These are phyloP conservation scores for Lactuca saligna DNA, from an alignment of 129 eudicot species.

Conservation along the genomic window DNA sequence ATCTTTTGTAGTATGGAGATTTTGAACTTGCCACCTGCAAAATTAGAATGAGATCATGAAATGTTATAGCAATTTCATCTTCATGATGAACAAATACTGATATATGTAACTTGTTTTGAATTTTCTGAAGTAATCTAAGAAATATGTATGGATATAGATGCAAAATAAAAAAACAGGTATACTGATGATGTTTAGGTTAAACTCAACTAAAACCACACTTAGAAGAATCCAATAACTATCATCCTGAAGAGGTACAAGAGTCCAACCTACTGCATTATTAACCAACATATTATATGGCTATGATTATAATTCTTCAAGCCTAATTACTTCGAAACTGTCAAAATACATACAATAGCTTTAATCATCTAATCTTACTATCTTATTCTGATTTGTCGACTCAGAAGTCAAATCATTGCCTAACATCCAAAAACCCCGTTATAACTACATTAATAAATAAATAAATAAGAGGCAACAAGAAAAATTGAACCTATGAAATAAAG, in stretches of 20 bases:
- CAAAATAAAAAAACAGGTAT: too few species aligned
- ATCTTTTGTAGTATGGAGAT: constrained; percentile 22
- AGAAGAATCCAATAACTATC: not conserved
- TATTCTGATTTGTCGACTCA: too few species aligned
- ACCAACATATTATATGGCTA: too few species aligned
- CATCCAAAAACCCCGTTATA: constrained; percentile 2
- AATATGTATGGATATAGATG: too few species aligned
- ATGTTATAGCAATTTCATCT: not conserved
- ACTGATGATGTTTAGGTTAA: not conserved
- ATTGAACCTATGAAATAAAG: not conserved
- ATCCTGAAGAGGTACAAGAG: too few species aligned
- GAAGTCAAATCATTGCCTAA: too few species aligned
- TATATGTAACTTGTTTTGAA: not conserved
- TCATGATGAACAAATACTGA: not conserved
- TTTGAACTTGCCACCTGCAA: constrained; percentile 58
- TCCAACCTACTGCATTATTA: too few species aligned
- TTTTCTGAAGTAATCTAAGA: too few species aligned
- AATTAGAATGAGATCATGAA: not conserved
- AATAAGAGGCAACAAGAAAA: not conserved
- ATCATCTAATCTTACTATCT: too few species aligned
- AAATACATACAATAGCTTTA: too few species aligned
- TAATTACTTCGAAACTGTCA: too few species aligned
- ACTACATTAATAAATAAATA: not conserved
- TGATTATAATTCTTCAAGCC: too few species aligned
- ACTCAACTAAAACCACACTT: not conserved